A percentile compares a stretch with the other conserved stretches of the same genome.
Evolutionary conservation across 1,139 yeast species (phyloP).

Genomic region (Hyphopichia khmerensis): DNA sequence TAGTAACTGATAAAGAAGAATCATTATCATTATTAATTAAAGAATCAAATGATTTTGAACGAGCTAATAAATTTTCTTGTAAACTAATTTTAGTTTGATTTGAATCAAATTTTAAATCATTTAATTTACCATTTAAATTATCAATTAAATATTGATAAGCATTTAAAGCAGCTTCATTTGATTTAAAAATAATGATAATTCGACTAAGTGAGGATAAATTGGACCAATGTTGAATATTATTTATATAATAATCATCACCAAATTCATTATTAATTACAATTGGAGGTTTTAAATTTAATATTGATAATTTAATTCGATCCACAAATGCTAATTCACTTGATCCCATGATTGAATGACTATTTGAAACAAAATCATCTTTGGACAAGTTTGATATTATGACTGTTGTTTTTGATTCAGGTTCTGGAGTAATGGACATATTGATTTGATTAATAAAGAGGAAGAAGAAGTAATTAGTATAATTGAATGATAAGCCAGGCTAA

Average conservation of each 20-base stretch:
- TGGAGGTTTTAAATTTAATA: slow-evolving; percentile 23
- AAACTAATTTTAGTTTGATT: slow-evolving; percentile 32
- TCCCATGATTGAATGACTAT: slow-evolving; percentile 6
- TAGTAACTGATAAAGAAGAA: slow-evolving; percentile 17
- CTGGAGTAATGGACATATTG: not conserved
- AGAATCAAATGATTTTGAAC: slow-evolving; percentile 40
- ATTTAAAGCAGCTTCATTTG: slow-evolving; percentile 28
- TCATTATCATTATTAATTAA: slow-evolving; percentile 10
- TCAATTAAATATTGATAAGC: slow-evolving; percentile 21
- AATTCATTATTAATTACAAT: slow-evolving; percentile 6
- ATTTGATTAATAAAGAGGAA: too few relatives aligned
- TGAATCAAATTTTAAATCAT: slow-evolving; percentile 9
- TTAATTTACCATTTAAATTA: not conserved
- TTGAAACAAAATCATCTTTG: slow-evolving; percentile 30
- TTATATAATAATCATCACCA: slow-evolving; percentile 23
- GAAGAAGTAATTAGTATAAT: too few relatives aligned
- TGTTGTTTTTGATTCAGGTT: slow-evolving; percentile 22
- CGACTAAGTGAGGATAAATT: slow-evolving; percentile 43
- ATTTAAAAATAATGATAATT: slow-evolving; percentile 38
- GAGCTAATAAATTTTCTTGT: slow-evolving; percentile 41
- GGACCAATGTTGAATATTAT: slow-evolving; percentile 44
- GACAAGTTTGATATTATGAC: slow-evolving; percentile 37
- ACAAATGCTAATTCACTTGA: slow-evolving; percentile 24
- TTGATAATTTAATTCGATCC: slow-evolving; percentile 34
- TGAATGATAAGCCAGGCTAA: too few relatives aligned